A percentile compares a stretch with the other conserved stretches of the same genome.
phyloP scores from a whole-genome alignment of 495 filamentous ascomycete species.

The Lasiosphaeriaceae sp. region DNA sequence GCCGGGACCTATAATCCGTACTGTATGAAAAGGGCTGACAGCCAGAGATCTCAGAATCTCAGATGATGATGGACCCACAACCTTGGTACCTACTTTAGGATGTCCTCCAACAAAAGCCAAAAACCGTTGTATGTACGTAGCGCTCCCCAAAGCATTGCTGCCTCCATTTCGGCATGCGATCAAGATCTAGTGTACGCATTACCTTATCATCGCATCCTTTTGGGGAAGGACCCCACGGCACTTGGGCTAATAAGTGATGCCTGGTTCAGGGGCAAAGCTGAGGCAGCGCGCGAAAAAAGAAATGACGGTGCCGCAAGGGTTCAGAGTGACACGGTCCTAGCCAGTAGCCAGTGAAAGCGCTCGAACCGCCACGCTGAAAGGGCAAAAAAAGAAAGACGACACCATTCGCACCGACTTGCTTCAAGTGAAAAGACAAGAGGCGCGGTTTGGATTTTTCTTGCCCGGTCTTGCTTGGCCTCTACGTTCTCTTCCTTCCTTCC shows the following conservation, averaged over 20 bases:
- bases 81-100: too few species aligned
- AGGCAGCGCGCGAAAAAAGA: slow-evolving; percentile 8
- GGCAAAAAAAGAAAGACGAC: slow-evolving; percentile 2
- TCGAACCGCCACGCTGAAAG: background rate
- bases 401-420: background rate
- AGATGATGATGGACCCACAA: too few species aligned
- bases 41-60: too few species aligned
- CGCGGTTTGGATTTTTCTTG: background rate
- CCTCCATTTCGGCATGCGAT: too few species aligned
- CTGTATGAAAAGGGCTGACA: too few species aligned
- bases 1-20: too few species aligned
- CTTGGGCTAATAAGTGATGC: background rate
- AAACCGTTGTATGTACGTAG: too few species aligned
- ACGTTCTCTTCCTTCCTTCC: background rate
- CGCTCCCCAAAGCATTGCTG: too few species aligned
- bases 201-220: too few species aligned
- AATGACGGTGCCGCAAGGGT: slow-evolving; percentile 3
- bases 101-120: too few species aligned
- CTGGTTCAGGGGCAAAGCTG: slow-evolving; percentile 12
- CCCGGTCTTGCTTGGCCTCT: background rate
- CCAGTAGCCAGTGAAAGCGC: slow-evolving; percentile 7
- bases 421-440: background rate
- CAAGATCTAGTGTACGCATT: too few species aligned
- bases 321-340: background rate
- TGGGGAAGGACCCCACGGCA: too few species aligned